Percentiles rank a stretch among this genome's conserved stretches.
phyloP scores from a whole-genome alignment of 306 rosid species.

The Cucurbita maxima region DNA sequence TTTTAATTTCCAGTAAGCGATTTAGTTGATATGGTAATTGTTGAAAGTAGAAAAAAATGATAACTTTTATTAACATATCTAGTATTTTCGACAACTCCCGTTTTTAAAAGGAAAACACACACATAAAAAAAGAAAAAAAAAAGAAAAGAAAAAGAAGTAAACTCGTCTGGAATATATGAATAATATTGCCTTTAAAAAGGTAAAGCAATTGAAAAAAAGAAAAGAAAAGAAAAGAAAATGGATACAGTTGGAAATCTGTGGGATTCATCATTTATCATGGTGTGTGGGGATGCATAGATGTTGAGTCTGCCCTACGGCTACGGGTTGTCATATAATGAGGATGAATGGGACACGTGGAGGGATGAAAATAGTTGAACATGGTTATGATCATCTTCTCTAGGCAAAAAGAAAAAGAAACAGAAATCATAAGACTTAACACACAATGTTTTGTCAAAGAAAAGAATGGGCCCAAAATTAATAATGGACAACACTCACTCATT shows the following conservation, averaged over 20 bases:
- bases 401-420: neutral
- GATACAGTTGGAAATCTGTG: constrained; percentile 1
- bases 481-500: neutral
- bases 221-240: no score
- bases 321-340: neutral
- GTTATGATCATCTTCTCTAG: neutral
- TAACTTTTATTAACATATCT: neutral
- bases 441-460: neutral
- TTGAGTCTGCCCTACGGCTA: neutral
- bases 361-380: neutral
- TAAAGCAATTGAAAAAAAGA: neutral
- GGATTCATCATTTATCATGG: neutral
- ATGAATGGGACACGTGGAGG: neutral
- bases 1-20: neutral
- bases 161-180: neutral
- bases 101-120: neutral
- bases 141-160: neutral
- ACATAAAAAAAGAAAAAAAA: neutral
- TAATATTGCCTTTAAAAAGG: neutral
- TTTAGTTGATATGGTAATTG: neutral
- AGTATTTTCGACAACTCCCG: neutral
- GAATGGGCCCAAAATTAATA: constrained; percentile 1
- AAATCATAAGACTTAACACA: neutral
- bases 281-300: neutral
- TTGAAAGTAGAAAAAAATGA: neutral